These are phyloP conservation scores for Aristolochia californica DNA, from an alignment of 164 flowering plant genomes.

Conservation along the genomic window DNA sequence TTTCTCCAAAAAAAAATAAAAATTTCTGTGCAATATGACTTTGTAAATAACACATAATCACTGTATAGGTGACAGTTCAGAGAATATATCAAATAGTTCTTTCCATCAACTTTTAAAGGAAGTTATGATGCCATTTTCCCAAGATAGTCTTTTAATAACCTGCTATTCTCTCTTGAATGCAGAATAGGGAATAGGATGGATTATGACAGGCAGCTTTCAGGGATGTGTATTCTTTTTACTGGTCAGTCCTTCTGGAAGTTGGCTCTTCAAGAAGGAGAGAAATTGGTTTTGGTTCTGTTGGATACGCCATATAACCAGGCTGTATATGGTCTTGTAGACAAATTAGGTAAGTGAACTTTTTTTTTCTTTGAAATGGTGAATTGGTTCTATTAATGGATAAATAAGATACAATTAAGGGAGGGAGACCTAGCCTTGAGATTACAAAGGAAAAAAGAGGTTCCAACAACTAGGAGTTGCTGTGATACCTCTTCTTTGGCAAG, in stretches of 20 bases:
- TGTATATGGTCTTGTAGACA: constrained; percentile 93
- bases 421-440: too few relatives aligned
- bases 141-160: neutral
- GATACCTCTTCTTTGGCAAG: too few relatives aligned
- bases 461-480: too few relatives aligned
- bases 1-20: too few relatives aligned
- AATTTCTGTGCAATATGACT: too few relatives aligned
- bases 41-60: too few relatives aligned
- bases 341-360: constrained; percentile 46
- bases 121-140: too few relatives aligned
- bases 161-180: constrained; percentile 8
- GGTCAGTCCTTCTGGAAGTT: constrained; percentile 72
- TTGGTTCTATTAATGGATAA: neutral
- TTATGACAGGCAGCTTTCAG: constrained; percentile 50
- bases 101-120: too few relatives aligned
- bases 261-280: constrained; percentile 96
- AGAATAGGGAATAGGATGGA: constrained; percentile 39
- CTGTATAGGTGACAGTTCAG: too few relatives aligned
- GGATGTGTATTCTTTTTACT: constrained; percentile 69
- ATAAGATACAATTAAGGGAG: neutral
- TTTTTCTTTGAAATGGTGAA: neutral
- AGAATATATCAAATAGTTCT: too few relatives aligned
- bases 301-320: constrained; percentile 95
- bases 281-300: constrained; percentile 78
- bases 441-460: too few relatives aligned